These are phyloP conservation scores for Cyclocybe aegerita DNA, from an alignment of 768 basidiomycete species.

Conservation along the genomic window DNA sequence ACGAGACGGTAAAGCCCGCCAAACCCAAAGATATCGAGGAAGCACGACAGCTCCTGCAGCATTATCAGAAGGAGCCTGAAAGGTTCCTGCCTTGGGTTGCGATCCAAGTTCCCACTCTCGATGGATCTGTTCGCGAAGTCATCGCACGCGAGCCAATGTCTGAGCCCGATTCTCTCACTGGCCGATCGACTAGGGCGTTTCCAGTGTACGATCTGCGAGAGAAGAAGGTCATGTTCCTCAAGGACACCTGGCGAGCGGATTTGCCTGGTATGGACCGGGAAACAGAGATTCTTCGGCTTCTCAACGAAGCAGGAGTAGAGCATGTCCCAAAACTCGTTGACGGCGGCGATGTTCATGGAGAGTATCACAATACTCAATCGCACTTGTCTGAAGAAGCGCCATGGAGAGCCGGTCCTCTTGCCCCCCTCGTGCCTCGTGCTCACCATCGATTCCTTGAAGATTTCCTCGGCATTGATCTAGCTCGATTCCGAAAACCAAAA, in stretches of 20 bases:
- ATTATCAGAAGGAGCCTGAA: background rate
- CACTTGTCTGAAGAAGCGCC: too few species aligned
- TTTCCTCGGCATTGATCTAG: too few species aligned
- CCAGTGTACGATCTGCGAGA: conserved; percentile 1
- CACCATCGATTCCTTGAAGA: too few species aligned
- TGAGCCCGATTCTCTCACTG: background rate
- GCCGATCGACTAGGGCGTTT: conserved; percentile 1
- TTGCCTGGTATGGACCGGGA: background rate
- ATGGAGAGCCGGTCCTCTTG: too few species aligned
- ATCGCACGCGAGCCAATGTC: background rate
- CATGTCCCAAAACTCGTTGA: conserved; percentile 4
- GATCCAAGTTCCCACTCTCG: background rate
- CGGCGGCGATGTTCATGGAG: background rate
- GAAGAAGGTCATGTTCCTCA: conserved; percentile 2
- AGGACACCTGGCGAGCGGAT: conserved; percentile 5
- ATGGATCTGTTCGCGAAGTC: background rate
- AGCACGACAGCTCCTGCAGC: background rate
- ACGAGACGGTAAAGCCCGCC: conserved; percentile 1
- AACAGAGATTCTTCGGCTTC: background rate
- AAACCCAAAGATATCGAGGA: background rate
- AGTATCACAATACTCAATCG: background rate
- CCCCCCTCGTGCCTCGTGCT: too few species aligned
- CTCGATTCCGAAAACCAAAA: too few species aligned
- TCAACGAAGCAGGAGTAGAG: background rate
- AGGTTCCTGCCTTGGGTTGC: background rate